Evolutionary conservation across 495 filamentous ascomycete genomes (phyloP).

Genomic region (Penicillium nucicola): DNA sequence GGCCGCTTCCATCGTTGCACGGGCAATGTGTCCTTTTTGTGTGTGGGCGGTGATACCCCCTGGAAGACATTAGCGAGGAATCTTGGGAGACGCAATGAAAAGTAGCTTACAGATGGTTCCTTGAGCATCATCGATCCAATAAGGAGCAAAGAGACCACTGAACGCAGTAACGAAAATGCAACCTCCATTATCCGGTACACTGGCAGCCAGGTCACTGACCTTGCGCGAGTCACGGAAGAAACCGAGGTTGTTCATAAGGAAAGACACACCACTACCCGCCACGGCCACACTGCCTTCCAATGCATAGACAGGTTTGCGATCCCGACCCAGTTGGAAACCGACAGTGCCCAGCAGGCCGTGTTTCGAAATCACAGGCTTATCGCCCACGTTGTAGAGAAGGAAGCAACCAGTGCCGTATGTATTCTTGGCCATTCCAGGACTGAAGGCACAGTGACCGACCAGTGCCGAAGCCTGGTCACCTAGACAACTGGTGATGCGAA

Average conservation of each 20-base stretch:
- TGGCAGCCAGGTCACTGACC: slow-evolving; percentile 77
- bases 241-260: slow-evolving; percentile 84
- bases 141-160: slow-evolving; percentile 94
- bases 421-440: slow-evolving; percentile 85
- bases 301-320: slow-evolving; percentile 76
- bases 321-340: slow-evolving; percentile 67
- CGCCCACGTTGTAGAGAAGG: slow-evolving; percentile 89
- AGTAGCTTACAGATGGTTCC: slow-evolving; percentile 76
- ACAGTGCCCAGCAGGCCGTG: slow-evolving; percentile 88
- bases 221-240: slow-evolving; percentile 75
- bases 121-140: slow-evolving; percentile 96
- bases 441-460: slow-evolving; percentile 90
- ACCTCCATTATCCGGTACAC: slow-evolving; percentile 85
- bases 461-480: slow-evolving; percentile 92
- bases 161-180: slow-evolving; percentile 95
- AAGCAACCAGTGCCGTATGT: slow-evolving; percentile 97
- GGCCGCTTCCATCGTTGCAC: slow-evolving; percentile 90
- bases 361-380: slow-evolving; percentile 84
- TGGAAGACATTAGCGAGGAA: slow-evolving; percentile 14
- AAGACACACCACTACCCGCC: slow-evolving; percentile 85
- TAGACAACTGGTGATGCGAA: slow-evolving; percentile 81
- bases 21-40: slow-evolving; percentile 83
- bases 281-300: slow-evolving; percentile 92
- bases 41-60: slow-evolving; percentile 94
- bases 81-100: neutral